A percentile compares a stretch with the other conserved stretches of the same genome.
Evolutionary conservation across 176 grass and related monocot genomes (phyloP).

Genomic region (Avena atlantica): DNA sequence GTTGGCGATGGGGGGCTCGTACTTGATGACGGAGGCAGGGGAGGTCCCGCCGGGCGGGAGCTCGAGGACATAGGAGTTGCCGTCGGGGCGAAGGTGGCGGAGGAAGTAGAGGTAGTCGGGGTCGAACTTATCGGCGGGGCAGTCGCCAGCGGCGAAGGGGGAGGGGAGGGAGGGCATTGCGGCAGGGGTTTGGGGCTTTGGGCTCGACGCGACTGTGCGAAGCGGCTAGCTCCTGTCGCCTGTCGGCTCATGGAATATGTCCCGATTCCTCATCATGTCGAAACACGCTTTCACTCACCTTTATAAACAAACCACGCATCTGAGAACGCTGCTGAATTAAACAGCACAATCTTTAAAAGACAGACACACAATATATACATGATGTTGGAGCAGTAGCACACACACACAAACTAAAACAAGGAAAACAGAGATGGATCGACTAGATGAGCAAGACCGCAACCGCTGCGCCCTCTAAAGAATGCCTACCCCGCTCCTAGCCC

Average conservation of each 20-base stretch:
- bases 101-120: conserved; percentile 73
- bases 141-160: conserved; percentile 26
- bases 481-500: too few relatives aligned
- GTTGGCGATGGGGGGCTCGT: conserved; percentile 43
- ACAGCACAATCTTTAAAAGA: too few relatives aligned
- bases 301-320: too few relatives aligned
- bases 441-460: too few relatives aligned
- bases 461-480: too few relatives aligned
- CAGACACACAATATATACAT: too few relatives aligned
- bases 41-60: conserved; percentile 33
- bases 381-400: too few relatives aligned
- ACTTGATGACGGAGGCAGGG: conserved; percentile 43
- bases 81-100: conserved; percentile 51
- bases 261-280: neutral
- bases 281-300: too few relatives aligned
- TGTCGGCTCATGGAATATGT: conserved; percentile 4
- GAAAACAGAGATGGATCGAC: too few relatives aligned
- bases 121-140: conserved; percentile 51
- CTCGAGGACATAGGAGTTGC: conserved; percentile 58
- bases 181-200: conserved; percentile 21
- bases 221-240: neutral
- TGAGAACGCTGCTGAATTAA: too few relatives aligned
- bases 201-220: conserved; percentile 10
- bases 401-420: too few relatives aligned
- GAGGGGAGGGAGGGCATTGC: neutral